Conservation (phyloP, 1,139 yeast genomes). For the Lodderomyces oxycetoniae region DNA sequence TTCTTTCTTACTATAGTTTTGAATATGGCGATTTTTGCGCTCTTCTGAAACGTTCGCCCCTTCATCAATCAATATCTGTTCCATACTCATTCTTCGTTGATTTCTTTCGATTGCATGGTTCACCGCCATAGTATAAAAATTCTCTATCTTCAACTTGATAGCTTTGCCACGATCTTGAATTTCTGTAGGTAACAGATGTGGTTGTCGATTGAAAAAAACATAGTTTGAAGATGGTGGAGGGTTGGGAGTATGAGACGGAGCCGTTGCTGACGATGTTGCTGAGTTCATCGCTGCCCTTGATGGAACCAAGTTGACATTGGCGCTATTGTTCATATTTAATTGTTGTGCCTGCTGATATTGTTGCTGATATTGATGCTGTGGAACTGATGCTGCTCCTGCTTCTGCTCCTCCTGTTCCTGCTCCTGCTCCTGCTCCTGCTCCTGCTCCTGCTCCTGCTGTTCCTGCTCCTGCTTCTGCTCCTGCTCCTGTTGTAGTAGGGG, state of each 20-base stretch:
- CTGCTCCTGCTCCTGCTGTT: constrained; percentile 4
- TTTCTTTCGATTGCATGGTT: constrained; percentile 78
- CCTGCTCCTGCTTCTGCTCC: constrained; percentile 6
- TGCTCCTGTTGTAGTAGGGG: constrained; percentile 6
- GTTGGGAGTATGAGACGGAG: constrained; percentile 10
- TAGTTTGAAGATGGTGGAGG: constrained; percentile 31
- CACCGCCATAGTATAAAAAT: constrained; percentile 71
- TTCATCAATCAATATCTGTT: constrained; percentile 59
- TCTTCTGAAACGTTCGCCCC: constrained; percentile 63
- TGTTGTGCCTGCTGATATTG: constrained; percentile 1
- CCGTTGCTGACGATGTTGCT: neutral
- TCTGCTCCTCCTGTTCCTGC: constrained; percentile 2
- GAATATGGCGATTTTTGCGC: constrained; percentile 67
- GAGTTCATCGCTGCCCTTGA: neutral
- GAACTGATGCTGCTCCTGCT: constrained; percentile 8
- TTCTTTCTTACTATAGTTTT: constrained; percentile 68
- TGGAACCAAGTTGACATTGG: constrained; percentile 6
- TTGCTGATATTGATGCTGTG: constrained; percentile 5
- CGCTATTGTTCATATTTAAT: neutral
- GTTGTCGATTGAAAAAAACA: constrained; percentile 81
- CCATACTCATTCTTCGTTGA: constrained; percentile 70
- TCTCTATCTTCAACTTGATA: constrained; percentile 65
- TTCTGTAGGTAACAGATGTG: constrained; percentile 61
- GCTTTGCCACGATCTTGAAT: constrained; percentile 75
- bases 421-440: constrained; percentile 9